phyloP scores from a whole-genome alignment of 1,139 yeast species.

The Martiniozyma asiatica region DNA sequence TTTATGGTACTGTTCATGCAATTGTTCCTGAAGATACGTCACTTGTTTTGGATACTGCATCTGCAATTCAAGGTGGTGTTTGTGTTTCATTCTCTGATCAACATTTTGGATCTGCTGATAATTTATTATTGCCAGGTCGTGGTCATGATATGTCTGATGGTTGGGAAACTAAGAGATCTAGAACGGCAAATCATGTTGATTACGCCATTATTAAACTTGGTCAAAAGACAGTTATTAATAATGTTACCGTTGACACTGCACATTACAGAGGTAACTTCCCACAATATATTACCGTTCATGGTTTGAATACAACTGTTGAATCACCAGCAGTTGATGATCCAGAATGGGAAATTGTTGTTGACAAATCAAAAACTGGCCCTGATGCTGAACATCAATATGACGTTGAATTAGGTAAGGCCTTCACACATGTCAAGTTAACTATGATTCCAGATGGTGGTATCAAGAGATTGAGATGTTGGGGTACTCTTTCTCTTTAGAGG shows the following conservation, averaged over 20 bases:
- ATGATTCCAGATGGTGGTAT: slow-evolving; percentile 96
- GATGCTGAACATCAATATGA: slow-evolving; percentile 62
- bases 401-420: slow-evolving; percentile 21
- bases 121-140: slow-evolving; percentile 80
- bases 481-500: slow-evolving; percentile 25
- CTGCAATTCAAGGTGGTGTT: slow-evolving; percentile 80
- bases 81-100: slow-evolving; percentile 77
- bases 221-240: slow-evolving; percentile 40
- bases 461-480: slow-evolving; percentile 76
- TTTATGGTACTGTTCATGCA: slow-evolving; percentile 73
- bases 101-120: slow-evolving; percentile 87
- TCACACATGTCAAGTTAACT: slow-evolving; percentile 63
- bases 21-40: slow-evolving; percentile 37
- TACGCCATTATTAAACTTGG: slow-evolving; percentile 84
- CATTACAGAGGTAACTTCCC: slow-evolving; percentile 93
- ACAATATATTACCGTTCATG: slow-evolving; percentile 57
- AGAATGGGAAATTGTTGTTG: slow-evolving; percentile 56
- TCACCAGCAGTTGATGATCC: slow-evolving; percentile 30
- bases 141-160: slow-evolving; percentile 97
- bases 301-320: slow-evolving; percentile 27
- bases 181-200: slow-evolving; percentile 73
- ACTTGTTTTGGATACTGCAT: slow-evolving; percentile 59
- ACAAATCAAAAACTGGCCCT: slow-evolving; percentile 60
- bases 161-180: slow-evolving; percentile 93
- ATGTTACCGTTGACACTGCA: slow-evolving; percentile 76